Percentiles rank a stretch among this genome's conserved stretches.
Evolutionary conservation across 352 stramenopile genomes (phyloP).

Genomic region (Phytophthora syringae): DNA sequence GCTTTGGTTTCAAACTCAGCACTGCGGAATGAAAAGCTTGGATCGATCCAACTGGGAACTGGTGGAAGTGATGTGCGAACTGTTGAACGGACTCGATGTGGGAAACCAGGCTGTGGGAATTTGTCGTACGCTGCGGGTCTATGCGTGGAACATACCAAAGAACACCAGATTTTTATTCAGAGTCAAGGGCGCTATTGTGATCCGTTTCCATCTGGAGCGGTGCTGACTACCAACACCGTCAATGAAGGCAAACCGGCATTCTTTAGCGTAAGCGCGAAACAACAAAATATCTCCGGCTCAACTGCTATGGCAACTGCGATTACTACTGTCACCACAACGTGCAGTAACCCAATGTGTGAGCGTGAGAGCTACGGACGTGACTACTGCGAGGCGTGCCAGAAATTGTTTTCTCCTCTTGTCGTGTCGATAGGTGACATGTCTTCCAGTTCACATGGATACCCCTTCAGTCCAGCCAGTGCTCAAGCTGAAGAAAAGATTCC

Average conservation of each 20-base stretch:
- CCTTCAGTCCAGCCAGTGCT: constrained; percentile 17
- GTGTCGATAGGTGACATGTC: constrained; percentile 46
- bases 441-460: constrained; percentile 17
- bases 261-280: constrained; percentile 29
- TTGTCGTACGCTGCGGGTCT: constrained; percentile 54
- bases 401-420: constrained; percentile 60
- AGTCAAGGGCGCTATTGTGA: constrained; percentile 22
- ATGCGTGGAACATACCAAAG: constrained; percentile 59
- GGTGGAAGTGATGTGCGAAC: constrained; percentile 33
- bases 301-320: constrained; percentile 9
- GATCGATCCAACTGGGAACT: constrained; percentile 6
- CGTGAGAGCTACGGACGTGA: constrained; percentile 60
- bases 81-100: constrained; percentile 40
- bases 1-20: background rate
- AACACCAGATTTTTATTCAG: constrained; percentile 25
- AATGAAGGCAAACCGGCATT: constrained; percentile 40
- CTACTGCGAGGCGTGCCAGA: constrained; percentile 69
- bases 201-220: constrained; percentile 10
- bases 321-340: constrained; percentile 32
- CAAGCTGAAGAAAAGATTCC: constrained; percentile 21
- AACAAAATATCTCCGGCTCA: constrained; percentile 22
- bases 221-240: constrained; percentile 20
- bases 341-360: constrained; percentile 66
- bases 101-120: constrained; percentile 46
- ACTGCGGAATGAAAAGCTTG: constrained; percentile 10